Evolutionary conservation across 208 protist genomes (phyloP), one percentile per base, ranked within the genome.

Genomic region (Plasmodiophora brassicae): DNA sequence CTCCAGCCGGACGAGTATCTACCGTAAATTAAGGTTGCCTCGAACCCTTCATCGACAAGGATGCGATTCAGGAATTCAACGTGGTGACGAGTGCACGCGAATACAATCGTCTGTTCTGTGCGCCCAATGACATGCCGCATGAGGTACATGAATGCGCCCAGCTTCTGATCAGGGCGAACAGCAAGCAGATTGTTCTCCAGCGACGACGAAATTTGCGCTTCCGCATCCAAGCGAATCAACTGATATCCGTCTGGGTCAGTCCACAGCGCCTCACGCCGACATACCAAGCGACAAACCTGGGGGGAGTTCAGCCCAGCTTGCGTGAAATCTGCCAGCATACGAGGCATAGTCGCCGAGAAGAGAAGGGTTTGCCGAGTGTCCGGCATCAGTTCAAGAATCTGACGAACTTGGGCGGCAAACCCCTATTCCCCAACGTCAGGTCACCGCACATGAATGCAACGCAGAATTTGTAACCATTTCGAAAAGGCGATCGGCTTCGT

Each of bases 401-500:
- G 95, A 0, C 91, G 90, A 43, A 99, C 91, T 93, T 99, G 98
- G 45, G 97, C 94, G 22, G 95, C 93, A 72, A 97, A 96, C 43
- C 98, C 98, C 65, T 78, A 32, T 78, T 90, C 0, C 89, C 92
- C 0, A 99, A 92, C 50, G 94, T 92, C 41, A 99, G 86, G 0
- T 96, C 96, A 38, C n/a, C n/a, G n/a, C n/a, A 96, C 95, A 72
- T 99, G 97, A 71, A 96, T 78, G 5, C 65, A 38, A 78, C 5
- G 20, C 10, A n/a, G n/a, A 32, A 78, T 36, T 44, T 38, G n/a
- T 85, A 8, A 54, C 87, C 87, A 98, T 93, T 91, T 99, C 98
- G 93, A 99, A 99, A 1, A 99, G 93, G 25, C 96, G 94, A 92
- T 99, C 99, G 0, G 97, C 98, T 92, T 99, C 99, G 93, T 99